Percentiles rank a stretch among this genome's conserved stretches.
phyloP scores from a whole-genome alignment of 73 alveolate species.

The Urostyla sp. region DNA sequence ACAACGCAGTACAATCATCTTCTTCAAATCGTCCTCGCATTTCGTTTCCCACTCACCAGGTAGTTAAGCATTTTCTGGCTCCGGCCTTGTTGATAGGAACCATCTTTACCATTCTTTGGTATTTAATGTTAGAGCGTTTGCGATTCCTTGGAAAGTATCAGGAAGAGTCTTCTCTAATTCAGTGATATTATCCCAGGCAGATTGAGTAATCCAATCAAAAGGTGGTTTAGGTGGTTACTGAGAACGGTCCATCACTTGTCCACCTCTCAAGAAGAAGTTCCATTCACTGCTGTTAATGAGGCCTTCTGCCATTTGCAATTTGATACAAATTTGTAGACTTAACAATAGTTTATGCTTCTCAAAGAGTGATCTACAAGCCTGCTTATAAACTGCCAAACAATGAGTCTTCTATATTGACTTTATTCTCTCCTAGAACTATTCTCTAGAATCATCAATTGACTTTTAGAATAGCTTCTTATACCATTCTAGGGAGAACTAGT shows the following conservation, averaged over 20 bases:
- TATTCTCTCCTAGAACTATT: slow-evolving; percentile 86
- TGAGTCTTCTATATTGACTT: slow-evolving; percentile 87
- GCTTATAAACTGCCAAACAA: slow-evolving; percentile 89
- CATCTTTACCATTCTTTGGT: slow-evolving; percentile 97
- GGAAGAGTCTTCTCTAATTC: slow-evolving; percentile 90
- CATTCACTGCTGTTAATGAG: slow-evolving; percentile 93
- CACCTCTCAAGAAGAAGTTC: slow-evolving; percentile 97
- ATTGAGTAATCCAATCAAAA: slow-evolving; percentile 86
- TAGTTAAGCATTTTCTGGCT: slow-evolving; percentile 93
- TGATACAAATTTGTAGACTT: slow-evolving; percentile 96
- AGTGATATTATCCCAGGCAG: slow-evolving; percentile 92
- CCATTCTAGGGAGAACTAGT: slow-evolving; percentile 94
- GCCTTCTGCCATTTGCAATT: slow-evolving; percentile 88
- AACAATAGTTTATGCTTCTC: slow-evolving; percentile 99
- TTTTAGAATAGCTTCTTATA: slow-evolving; percentile 88
- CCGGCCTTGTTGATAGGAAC: slow-evolving; percentile 52
- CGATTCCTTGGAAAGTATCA: slow-evolving; percentile 90
- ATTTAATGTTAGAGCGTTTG: slow-evolving; percentile 91
- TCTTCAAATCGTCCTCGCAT: slow-evolving; percentile 92
- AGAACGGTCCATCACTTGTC: slow-evolving; percentile 84
- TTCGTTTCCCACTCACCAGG: slow-evolving; percentile 99
- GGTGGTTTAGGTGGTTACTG: slow-evolving; percentile 89
- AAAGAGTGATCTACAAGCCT: slow-evolving; percentile 98
- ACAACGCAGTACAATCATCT: slow-evolving; percentile 96
- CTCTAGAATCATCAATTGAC: slow-evolving; percentile 90